Evolutionary conservation across 306 rosid genomes (phyloP).

Genomic region (Castanea crenata): DNA sequence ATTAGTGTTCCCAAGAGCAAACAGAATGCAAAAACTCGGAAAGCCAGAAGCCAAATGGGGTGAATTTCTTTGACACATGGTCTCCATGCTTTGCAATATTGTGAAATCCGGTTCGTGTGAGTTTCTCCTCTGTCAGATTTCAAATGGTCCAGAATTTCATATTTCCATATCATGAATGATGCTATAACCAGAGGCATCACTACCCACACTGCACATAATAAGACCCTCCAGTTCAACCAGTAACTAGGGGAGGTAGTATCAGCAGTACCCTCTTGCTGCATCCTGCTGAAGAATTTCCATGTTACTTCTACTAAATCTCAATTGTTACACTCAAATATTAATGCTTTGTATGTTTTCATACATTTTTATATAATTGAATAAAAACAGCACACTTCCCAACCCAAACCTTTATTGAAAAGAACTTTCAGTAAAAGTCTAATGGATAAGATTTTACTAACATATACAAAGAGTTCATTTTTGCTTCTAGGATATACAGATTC

Average conservation of each 20-base stretch:
- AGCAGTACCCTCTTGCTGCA: constrained; percentile 38
- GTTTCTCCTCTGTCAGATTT: constrained; percentile 35
- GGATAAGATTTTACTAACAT: not conserved
- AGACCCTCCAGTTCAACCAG: constrained; percentile 80
- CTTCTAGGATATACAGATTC: no score
- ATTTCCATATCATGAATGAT: constrained; percentile 42
- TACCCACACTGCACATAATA: constrained; percentile 52
- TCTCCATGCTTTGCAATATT: constrained; percentile 62
- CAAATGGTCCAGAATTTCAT: constrained; percentile 31
- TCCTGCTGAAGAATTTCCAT: constrained; percentile 39
- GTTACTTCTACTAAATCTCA: constrained; percentile 6
- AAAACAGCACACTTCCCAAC: no score
- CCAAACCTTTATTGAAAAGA: not conserved
- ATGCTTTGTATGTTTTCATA: not conserved
- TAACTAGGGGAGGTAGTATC: constrained; percentile 58
- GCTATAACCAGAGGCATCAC: constrained; percentile 44
- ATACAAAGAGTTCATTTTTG: no score
- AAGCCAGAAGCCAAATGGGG: constrained; percentile 63
- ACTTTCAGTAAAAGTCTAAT: not conserved
- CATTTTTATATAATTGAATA: not conserved
- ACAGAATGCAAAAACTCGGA: constrained; percentile 50
- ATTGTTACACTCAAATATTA: not conserved
- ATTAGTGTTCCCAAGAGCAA: constrained; percentile 45
- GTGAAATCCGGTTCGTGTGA: constrained; percentile 17
- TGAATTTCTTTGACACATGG: constrained; percentile 68